These are phyloP conservation scores for Spizellomyces punctatus DNA, from an alignment of 192 early-diverging fungal genomes.

Conservation along the genomic window DNA sequence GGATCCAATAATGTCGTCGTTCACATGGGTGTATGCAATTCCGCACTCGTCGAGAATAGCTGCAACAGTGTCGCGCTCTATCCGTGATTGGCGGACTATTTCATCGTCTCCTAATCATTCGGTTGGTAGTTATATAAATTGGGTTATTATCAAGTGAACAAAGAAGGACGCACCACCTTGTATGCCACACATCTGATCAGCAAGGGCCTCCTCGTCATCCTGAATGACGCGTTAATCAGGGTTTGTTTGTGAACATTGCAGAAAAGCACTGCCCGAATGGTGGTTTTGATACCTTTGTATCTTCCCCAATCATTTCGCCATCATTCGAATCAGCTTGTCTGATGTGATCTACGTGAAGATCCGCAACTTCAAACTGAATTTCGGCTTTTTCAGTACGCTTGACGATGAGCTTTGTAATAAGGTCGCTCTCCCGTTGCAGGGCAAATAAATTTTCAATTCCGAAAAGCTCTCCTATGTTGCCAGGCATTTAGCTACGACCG, in stretches of 20 bases:
- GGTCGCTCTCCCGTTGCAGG: background rate
- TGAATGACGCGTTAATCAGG: too few relatives aligned
- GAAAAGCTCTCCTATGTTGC: slow-evolving; percentile 5
- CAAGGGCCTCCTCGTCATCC: too few relatives aligned
- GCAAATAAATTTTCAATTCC: slow-evolving; percentile 8
- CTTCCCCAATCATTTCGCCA: background rate
- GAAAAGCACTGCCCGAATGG: too few relatives aligned
- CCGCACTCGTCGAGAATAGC: background rate
- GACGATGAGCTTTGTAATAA: slow-evolving; percentile 3
- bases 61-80: too few relatives aligned
- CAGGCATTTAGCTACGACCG: background rate
- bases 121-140: too few relatives aligned
- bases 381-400: slow-evolving; percentile 1
- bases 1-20: background rate
- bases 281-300: too few relatives aligned
- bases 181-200: too few relatives aligned
- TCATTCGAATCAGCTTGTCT: background rate
- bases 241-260: too few relatives aligned
- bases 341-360: background rate
- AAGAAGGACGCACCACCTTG: too few relatives aligned
- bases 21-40: background rate
- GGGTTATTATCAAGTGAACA: too few relatives aligned
- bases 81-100: too few relatives aligned
- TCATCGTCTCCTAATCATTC: too few relatives aligned
- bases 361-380: slow-evolving; percentile 5